Conservation (phyloP, 2,329 filamentous ascomycete species). For the Pleurostoma richardsiae region DNA sequence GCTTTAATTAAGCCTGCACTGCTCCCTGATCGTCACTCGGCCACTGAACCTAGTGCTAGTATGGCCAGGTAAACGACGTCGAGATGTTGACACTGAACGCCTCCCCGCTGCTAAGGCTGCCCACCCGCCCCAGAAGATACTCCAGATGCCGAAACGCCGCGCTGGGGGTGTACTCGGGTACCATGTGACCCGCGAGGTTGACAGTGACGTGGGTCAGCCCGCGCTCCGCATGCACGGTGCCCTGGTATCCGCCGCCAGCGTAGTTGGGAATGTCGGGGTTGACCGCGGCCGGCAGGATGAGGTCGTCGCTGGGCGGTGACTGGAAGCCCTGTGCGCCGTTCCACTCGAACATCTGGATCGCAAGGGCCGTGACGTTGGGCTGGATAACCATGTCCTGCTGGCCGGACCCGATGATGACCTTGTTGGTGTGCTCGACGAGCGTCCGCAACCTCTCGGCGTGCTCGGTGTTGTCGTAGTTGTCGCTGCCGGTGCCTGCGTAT, state of each 20-base stretch:
- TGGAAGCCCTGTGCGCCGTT: constrained; percentile 61
- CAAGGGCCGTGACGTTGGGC: constrained; percentile 57
- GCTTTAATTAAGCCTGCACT: no score
- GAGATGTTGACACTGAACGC: no score
- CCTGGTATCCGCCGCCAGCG: constrained; percentile 5
- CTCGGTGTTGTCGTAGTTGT: background rate
- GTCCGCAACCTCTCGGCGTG: background rate
- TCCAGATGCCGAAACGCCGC: constrained; percentile 7
- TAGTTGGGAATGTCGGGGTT: background rate
- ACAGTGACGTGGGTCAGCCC: constrained; percentile 6
- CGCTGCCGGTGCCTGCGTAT: constrained; percentile 2
- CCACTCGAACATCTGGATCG: constrained; percentile 71
- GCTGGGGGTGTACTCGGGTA: constrained; percentile 7
- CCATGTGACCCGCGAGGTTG: constrained; percentile 3
- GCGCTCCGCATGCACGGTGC: constrained; percentile 6
- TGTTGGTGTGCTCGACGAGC: constrained; percentile 7
- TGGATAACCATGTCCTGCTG: constrained; percentile 50
- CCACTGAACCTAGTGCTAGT: no score
- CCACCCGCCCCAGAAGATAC: constrained; percentile 7
- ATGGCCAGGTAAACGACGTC: no score
- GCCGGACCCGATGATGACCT: constrained; percentile 6
- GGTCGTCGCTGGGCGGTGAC: constrained; percentile 27
- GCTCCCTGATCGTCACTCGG: no score
- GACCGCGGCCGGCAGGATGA: constrained; percentile 6
- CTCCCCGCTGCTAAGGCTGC: background rate